Evolutionary conservation across 1,284 basidiomycete species (phyloP).

Genomic region (Schizopora paradoxa): DNA sequence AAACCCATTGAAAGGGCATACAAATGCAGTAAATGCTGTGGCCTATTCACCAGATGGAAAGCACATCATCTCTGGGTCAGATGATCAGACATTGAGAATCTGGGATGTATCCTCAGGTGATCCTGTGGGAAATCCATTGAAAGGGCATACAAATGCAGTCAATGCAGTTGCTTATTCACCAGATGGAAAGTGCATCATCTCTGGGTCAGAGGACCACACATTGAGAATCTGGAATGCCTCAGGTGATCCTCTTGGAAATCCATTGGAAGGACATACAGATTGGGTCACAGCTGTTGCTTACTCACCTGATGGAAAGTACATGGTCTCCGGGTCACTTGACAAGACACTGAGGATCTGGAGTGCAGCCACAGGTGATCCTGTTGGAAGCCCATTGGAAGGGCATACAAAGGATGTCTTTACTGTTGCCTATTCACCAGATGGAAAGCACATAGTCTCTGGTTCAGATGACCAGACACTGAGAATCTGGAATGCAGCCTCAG

Average conservation of each 20-base stretch:
- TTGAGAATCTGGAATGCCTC: constrained; percentile 4
- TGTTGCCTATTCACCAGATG: too few relatives aligned
- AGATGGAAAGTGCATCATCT: constrained; percentile 3
- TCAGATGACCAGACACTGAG: too few relatives aligned
- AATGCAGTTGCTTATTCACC: constrained; percentile 6
- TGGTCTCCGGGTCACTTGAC: constrained; percentile 1
- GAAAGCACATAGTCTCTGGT: too few relatives aligned
- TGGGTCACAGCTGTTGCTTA: not conserved
- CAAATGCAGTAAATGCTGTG: not conserved
- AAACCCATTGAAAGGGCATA: not conserved
- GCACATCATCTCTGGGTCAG: not conserved
- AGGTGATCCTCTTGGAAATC: too few relatives aligned
- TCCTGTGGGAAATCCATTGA: constrained; percentile 3
- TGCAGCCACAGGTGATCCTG: too few relatives aligned
- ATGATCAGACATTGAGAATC: not conserved
- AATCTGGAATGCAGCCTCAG: too few relatives aligned
- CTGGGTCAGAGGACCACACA: constrained; percentile 1
- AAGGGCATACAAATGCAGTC: constrained; percentile 1
- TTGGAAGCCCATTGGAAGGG: too few relatives aligned
- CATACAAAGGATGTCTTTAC: too few relatives aligned
- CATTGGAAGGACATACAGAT: not conserved
- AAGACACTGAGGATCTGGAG: not conserved
- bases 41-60: constrained; percentile 1
- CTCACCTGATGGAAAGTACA: constrained; percentile 1
- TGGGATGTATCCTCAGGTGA: too few relatives aligned